Evolutionary conservation across 2,329 filamentous ascomycete genomes (phyloP).

Genomic region (Penicillium brevicompactum): DNA sequence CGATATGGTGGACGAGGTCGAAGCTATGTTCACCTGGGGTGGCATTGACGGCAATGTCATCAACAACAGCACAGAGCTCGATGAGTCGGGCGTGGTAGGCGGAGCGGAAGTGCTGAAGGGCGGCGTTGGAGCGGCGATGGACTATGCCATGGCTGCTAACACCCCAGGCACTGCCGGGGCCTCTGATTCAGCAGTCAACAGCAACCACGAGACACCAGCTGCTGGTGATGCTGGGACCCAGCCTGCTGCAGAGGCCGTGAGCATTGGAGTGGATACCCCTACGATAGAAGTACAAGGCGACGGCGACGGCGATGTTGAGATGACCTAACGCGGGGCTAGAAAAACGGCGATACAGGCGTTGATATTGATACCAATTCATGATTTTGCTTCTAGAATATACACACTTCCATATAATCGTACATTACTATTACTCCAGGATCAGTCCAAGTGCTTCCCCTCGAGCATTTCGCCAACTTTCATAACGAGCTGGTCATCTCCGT

Average conservation of each 20-base stretch:
- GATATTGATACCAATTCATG: constrained; percentile 20
- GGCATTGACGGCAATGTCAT: constrained; percentile 38
- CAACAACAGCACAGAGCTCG: constrained; percentile 25
- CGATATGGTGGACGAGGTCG: constrained; percentile 91
- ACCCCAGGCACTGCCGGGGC: constrained; percentile 15
- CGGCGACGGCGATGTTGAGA: constrained; percentile 34
- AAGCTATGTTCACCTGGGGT: constrained; percentile 68
- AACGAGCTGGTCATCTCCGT: constrained; percentile 48
- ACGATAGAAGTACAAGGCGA: constrained; percentile 14
- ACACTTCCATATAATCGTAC: constrained; percentile 15
- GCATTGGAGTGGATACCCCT: constrained; percentile 26
- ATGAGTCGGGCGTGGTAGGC: constrained; percentile 31
- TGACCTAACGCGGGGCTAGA: constrained; percentile 22
- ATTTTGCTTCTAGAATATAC: constrained; percentile 10
- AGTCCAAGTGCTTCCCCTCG: constrained; percentile 27
- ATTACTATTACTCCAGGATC: background rate
- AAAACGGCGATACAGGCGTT: constrained; percentile 9
- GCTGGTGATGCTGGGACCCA: constrained; percentile 19
- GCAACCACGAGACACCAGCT: constrained; percentile 21
- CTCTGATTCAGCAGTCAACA: constrained; percentile 25
- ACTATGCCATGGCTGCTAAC: constrained; percentile 24
- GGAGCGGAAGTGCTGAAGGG: constrained; percentile 36
- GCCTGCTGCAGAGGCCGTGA: constrained; percentile 26
- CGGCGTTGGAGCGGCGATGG: constrained; percentile 35
- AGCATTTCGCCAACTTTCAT: constrained; percentile 41